Evolutionary conservation across 768 basidiomycete species (phyloP).

Genomic region (Kwoniella shandongensis): DNA sequence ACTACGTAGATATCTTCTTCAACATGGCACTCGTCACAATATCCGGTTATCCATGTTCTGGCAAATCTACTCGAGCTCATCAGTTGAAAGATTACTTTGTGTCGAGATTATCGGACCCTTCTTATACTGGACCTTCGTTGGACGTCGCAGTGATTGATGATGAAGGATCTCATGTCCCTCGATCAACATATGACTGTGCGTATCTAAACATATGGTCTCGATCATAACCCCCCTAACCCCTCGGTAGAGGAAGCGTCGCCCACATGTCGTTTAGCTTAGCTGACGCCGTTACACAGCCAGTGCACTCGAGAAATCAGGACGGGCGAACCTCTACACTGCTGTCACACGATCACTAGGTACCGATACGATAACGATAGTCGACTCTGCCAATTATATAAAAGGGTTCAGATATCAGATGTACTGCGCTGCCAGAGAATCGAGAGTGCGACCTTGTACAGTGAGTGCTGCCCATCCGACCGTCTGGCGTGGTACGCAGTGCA

Average conservation of each 20-base stretch:
- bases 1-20: neutral
- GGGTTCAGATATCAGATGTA: conserved; percentile 98
- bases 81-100: conserved; percentile 67
- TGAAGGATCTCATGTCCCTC: conserved; percentile 64
- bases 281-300: conserved; percentile 62
- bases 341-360: conserved; percentile 70
- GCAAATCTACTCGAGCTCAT: conserved; percentile 72
- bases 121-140: conserved; percentile 61
- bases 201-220: too few relatives aligned
- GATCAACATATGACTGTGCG: conserved; percentile 73
- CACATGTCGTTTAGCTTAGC: too few relatives aligned
- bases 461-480: too few relatives aligned
- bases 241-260: too few relatives aligned
- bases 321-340: conserved; percentile 77
- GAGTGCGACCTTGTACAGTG: conserved; percentile 83
- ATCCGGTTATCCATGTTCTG: conserved; percentile 81
- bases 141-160: conserved; percentile 67
- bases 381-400: conserved; percentile 95
- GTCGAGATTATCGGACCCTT: conserved; percentile 57
- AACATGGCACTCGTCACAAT: conserved; percentile 89
- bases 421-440: conserved; percentile 86
- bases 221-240: too few relatives aligned
- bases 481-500: too few relatives aligned
- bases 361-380: conserved; percentile 81
- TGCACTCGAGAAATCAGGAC: conserved; percentile 80